Conservation (phyloP, 257 asterid species). For the Craterostigma plantagineum region DNA sequence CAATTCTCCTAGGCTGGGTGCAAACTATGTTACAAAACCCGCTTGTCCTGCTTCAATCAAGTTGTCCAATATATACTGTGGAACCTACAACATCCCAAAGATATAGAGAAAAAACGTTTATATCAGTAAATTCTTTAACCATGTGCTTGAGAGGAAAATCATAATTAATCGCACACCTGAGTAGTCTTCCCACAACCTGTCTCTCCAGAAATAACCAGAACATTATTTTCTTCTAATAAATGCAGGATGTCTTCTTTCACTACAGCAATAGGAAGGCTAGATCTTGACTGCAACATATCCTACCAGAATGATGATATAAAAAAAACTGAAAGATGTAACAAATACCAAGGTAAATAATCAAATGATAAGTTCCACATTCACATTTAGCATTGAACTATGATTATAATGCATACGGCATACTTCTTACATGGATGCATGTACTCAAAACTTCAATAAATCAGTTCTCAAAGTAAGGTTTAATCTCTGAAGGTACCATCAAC, state of each 20-base stretch:
- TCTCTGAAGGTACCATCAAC: no score
- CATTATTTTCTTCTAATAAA: conserved; percentile 54
- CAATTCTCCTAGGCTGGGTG: conserved; percentile 98
- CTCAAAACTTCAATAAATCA: not conserved
- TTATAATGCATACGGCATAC: not conserved
- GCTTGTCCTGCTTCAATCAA: conserved; percentile 82
- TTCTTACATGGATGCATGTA: no score
- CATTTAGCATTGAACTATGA: not conserved
- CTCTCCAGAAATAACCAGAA: conserved; percentile 88
- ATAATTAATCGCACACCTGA: conserved; percentile 40
- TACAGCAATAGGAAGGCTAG: conserved; percentile 74
- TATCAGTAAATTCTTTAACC: conserved; percentile 3
- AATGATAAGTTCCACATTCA: not conserved
- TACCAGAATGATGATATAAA: conserved; percentile 13
- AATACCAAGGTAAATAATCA: not conserved
- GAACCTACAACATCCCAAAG: conserved; percentile 46
- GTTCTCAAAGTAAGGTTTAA: no score
- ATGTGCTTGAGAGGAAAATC: conserved; percentile 10
- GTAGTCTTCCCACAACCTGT: conserved; percentile 99
- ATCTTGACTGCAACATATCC: conserved; percentile 72
- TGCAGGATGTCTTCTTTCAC: conserved; percentile 52
- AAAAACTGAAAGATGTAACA: not conserved
- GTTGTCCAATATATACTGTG: conserved; percentile 84
- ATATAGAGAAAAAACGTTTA: no score
- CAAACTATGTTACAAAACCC: conserved; percentile 76